Evolutionary conservation across 306 rosid genomes (phyloP), one percentile per base, ranked within the genome.

Genomic region (Fragaria iinumae): DNA sequence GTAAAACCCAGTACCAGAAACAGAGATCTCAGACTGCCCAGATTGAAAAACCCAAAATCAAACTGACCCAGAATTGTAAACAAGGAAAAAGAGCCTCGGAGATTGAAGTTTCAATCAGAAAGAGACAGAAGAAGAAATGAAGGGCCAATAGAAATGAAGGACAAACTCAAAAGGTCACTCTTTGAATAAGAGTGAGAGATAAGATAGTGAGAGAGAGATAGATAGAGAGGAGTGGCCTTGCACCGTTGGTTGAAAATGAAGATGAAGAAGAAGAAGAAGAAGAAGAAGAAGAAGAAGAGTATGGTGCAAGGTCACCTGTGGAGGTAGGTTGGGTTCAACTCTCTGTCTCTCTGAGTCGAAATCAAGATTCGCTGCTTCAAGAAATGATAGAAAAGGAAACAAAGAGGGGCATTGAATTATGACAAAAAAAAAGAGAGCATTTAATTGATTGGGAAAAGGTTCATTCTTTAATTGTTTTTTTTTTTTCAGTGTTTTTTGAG

Each of bases 51-150:
- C 20, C 16, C 8, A 8, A 44, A 76, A 59, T 78, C 76, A 10
- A 38, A 75, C 67, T 50, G 16, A 41, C 81, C 79, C 76, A 79
- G 44, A 44, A 20, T 72, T 47, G 49, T 0, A 67, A 71, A 43
- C 48, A 74, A 47, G 64, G 34, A 25, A 47, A 76, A 41, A 62
- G 69, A 27, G 44, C 38, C 18, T 27, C 11, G 18, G 5, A 63
- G 84, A 69, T 76, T 66, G 76, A 84, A 74, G 84, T 69, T 73
- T 66, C 72, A 72, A 75, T 72, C 60, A 66, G 80, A 82, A 80
- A 80, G 82, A 78, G 87, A 87, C 68, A 72, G 74, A 17, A 60
- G 90, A 87, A 60, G 90, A 86, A 74, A 86, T 76, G 83, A 73
- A 84, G 80, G 44, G 62, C 11, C 23, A 68, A 47, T 21, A 60